Evolutionary conservation across 345 rosid genomes (phyloP).

Genomic region (Gossypium stocksii): DNA sequence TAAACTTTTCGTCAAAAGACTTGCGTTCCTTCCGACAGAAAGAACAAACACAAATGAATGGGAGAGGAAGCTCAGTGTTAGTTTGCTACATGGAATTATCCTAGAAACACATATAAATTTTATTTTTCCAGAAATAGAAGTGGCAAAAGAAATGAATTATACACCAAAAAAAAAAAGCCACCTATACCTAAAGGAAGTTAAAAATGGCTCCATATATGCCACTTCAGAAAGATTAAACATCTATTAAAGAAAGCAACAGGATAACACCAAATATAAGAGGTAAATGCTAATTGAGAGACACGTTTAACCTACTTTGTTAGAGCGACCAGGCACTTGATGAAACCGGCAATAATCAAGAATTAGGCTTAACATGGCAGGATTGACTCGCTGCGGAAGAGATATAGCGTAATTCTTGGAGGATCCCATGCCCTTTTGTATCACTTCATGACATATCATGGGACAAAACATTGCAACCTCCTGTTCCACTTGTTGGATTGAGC

Average conservation of each 20-base stretch:
- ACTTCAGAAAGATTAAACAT: background rate
- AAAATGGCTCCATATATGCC: constrained; percentile 7
- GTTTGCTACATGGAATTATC: constrained; percentile 1
- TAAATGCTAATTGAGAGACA: constrained; percentile 3
- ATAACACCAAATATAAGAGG: constrained; percentile 10
- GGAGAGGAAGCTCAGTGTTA: constrained; percentile 12
- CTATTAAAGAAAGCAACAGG: background rate
- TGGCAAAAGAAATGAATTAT: background rate
- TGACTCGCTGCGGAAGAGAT: constrained; percentile 81
- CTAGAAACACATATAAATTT: background rate
- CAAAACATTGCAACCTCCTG: constrained; percentile 92
- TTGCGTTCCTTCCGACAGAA: constrained; percentile 59
- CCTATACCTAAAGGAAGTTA: constrained; percentile 1
- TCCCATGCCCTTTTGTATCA: constrained; percentile 68
- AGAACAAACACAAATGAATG: constrained; percentile 7
- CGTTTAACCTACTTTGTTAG: constrained; percentile 76
- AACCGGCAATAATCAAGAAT: constrained; percentile 84
- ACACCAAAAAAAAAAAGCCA: background rate
- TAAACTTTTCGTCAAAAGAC: constrained; percentile 73
- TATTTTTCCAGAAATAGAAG: background rate
- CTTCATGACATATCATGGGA: constrained; percentile 84
- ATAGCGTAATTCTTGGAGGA: constrained; percentile 76
- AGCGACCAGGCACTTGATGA: constrained; percentile 78
- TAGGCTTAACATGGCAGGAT: constrained; percentile 64
- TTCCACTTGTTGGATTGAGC: constrained; percentile 85